Percentiles rank a stretch among this genome's conserved stretches.
Evolutionary conservation across 352 stramenopile genomes (phyloP).

Genomic region (Globisporangium mamillatum): DNA sequence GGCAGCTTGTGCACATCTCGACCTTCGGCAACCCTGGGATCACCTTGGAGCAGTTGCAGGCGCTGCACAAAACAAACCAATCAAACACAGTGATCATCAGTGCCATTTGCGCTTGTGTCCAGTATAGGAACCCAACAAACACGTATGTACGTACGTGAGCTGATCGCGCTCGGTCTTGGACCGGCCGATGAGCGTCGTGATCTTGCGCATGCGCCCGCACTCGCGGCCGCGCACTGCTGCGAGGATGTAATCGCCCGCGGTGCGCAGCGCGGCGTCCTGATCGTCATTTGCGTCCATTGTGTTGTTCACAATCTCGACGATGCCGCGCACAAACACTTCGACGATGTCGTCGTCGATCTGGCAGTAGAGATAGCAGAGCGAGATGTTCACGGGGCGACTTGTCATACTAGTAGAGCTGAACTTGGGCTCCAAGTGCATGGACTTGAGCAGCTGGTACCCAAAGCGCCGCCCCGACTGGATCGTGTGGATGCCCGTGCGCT

Average conservation of each 20-base stretch:
- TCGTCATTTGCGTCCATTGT: neutral
- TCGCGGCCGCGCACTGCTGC: constrained; percentile 38
- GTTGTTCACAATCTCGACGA: constrained; percentile 41
- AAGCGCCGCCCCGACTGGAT: constrained; percentile 31
- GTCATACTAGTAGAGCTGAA: neutral
- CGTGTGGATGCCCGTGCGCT: constrained; percentile 37
- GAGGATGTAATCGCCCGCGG: constrained; percentile 38
- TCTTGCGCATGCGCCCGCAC: constrained; percentile 50
- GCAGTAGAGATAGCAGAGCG: constrained; percentile 63
- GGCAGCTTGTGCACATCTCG: constrained; percentile 57
- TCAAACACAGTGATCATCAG: neutral
- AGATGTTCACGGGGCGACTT: constrained; percentile 40
- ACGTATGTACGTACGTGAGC: constrained; percentile 34
- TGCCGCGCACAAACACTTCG: constrained; percentile 57
- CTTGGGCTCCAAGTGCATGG: constrained; percentile 33
- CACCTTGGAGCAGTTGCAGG: constrained; percentile 54
- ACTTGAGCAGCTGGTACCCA: constrained; percentile 65
- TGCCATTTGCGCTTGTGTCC: neutral
- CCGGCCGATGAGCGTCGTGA: constrained; percentile 43
- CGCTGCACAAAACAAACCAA: constrained; percentile 19
- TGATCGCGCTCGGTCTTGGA: constrained; percentile 54
- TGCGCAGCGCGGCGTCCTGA: constrained; percentile 23
- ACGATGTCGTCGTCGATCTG: constrained; percentile 36
- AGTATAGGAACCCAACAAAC: neutral
- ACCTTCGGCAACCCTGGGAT: constrained; percentile 46